Conservation (phyloP, 495 filamentous ascomycete genomes). For the Tuber melanosporum region DNA sequence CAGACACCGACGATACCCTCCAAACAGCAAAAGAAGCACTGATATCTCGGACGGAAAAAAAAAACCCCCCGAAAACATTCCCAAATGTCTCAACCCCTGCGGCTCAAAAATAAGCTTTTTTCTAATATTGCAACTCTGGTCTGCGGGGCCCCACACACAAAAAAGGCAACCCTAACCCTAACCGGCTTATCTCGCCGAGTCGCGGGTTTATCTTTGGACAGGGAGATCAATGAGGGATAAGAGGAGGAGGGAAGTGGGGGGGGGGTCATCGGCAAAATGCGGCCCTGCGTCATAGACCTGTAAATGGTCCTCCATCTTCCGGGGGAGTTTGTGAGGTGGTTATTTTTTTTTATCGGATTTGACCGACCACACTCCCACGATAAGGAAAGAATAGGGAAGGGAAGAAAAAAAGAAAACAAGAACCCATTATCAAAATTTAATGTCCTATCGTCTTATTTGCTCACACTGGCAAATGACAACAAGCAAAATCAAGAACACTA, state of each 20-base stretch:
- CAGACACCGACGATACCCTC: background rate
- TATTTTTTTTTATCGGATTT: background rate
- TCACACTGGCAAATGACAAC: background rate
- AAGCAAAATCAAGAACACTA: background rate
- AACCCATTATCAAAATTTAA: background rate
- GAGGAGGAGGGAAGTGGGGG: background rate
- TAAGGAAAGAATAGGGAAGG: background rate
- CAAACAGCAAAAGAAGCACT: background rate
- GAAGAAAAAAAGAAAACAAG: background rate
- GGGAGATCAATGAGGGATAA: background rate
- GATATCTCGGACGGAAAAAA: background rate
- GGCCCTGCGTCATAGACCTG: background rate
- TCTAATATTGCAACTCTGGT: background rate
- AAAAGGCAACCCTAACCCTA: background rate
- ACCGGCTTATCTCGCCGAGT: background rate
- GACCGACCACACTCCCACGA: background rate
- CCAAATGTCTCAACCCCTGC: conserved; percentile 22
- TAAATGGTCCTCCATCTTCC: background rate
- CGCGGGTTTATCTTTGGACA: background rate
- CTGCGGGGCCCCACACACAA: background rate
- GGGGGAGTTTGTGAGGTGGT: background rate
- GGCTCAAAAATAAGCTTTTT: conserved; percentile 39
- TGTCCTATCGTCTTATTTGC: background rate
- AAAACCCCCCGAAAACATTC: background rate
- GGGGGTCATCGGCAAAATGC: background rate